phyloP scores from a whole-genome alignment of 306 rosid species.

The Vachellia collinsii region DNA sequence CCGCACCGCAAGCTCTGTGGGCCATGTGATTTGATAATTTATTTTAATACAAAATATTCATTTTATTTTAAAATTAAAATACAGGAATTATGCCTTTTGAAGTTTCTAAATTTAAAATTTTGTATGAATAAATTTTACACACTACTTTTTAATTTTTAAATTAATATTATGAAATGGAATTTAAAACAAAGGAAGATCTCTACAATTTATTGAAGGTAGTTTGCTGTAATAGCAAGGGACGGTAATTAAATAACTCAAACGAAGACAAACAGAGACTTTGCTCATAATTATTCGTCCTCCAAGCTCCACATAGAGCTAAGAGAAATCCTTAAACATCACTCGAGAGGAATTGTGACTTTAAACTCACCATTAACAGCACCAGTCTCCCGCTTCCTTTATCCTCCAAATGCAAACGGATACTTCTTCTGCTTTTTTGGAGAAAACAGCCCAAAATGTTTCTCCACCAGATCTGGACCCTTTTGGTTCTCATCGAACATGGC shows the following conservation, averaged over 20 bases:
- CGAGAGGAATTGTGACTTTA: constrained; percentile 40
- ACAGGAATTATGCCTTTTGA: too few relatives aligned
- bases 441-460: constrained; percentile 51
- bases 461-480: constrained; percentile 39
- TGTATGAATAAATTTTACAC: background rate
- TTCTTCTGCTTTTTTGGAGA: constrained; percentile 47
- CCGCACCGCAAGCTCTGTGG: too few relatives aligned
- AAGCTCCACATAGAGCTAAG: background rate
- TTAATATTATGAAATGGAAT: too few relatives aligned
- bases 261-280: background rate
- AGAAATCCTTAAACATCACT: constrained; percentile 41
- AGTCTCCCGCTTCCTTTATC: background rate
- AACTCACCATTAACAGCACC: background rate
- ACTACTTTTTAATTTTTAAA: too few relatives aligned
- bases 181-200: too few relatives aligned
- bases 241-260: background rate
- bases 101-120: too few relatives aligned
- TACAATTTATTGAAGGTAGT: background rate
- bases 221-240: background rate
- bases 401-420: constrained; percentile 49
- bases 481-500: constrained; percentile 53
- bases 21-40: too few relatives aligned
- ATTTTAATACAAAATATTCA: too few relatives aligned
- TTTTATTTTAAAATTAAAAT: too few relatives aligned
- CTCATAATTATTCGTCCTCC: background rate